phyloP scores from a whole-genome alignment of 352 stramenopile genomes.

The Globisporangium perplexum region DNA sequence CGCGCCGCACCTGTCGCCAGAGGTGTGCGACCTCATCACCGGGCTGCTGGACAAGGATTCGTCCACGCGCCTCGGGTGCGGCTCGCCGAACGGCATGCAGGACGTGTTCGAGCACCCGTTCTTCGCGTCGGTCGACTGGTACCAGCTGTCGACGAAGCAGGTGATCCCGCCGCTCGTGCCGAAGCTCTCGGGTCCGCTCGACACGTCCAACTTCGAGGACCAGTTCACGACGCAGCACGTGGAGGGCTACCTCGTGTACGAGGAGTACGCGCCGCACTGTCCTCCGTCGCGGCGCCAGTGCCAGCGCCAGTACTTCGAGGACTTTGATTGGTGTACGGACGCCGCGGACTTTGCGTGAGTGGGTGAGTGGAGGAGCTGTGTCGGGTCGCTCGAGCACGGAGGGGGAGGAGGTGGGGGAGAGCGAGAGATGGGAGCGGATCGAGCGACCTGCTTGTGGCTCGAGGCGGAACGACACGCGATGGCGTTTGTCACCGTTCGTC shows the following conservation, averaged over 20 bases:
- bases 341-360: slow-evolving; percentile 32
- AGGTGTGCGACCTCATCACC: slow-evolving; percentile 53
- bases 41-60: slow-evolving; percentile 60
- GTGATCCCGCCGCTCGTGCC: slow-evolving; percentile 57
- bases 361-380: not conserved
- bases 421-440: no score
- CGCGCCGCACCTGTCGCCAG: slow-evolving; percentile 81
- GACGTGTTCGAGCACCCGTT: slow-evolving; percentile 75
- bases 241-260: slow-evolving; percentile 51
- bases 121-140: slow-evolving; percentile 70
- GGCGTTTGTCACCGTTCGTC: not conserved
- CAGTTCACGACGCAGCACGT: slow-evolving; percentile 72
- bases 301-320: slow-evolving; percentile 36
- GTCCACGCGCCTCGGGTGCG: slow-evolving; percentile 45
- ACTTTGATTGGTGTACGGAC: slow-evolving; percentile 73
- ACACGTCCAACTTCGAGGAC: slow-evolving; percentile 73
- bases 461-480: not conserved
- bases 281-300: slow-evolving; percentile 19
- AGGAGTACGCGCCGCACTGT: slow-evolving; percentile 30
- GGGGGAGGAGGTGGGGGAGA: not conserved
- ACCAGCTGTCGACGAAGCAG: slow-evolving; percentile 68
- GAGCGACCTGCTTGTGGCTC: not conserved
- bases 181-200: slow-evolving; percentile 30
- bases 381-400: not conserved
- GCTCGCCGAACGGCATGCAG: slow-evolving; percentile 46